Conservation (phyloP, 257 asterid genomes). For the Penstemon barbatus region DNA sequence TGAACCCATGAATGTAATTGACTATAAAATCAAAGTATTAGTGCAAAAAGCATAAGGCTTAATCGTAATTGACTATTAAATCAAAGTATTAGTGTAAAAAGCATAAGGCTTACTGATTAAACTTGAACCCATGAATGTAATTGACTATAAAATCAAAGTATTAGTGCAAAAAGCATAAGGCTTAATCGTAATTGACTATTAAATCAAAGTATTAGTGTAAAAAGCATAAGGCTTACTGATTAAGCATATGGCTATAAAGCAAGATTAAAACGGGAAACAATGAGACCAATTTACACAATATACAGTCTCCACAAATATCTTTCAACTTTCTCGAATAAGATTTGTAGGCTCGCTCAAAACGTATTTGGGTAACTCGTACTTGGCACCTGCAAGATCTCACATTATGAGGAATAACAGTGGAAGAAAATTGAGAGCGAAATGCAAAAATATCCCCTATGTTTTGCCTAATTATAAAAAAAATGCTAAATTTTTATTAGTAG, state of each 20-base stretch:
- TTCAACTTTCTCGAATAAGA: conserved; percentile 58
- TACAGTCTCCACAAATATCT: conserved; percentile 34
- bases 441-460: no score
- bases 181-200: conserved; percentile 6
- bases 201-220: conserved; percentile 13
- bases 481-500: no score
- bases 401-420: background rate
- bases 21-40: conserved; percentile 13
- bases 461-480: no score
- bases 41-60: conserved; percentile 1
- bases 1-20: no score
- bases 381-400: conserved; percentile 63
- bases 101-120: background rate
- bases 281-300: conserved; percentile 49
- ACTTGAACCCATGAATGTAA: no score
- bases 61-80: conserved; percentile 16
- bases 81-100: conserved; percentile 11
- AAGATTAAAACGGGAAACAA: background rate
- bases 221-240: background rate
- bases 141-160: conserved; percentile 14
- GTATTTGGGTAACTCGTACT: conserved; percentile 86
- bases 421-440: no score
- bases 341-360: conserved; percentile 87
- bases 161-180: conserved; percentile 3
- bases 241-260: conserved; percentile 17